Base-by-base conservation (phyloP, 257 asterid species). In the Plantago ovata region DNA sequence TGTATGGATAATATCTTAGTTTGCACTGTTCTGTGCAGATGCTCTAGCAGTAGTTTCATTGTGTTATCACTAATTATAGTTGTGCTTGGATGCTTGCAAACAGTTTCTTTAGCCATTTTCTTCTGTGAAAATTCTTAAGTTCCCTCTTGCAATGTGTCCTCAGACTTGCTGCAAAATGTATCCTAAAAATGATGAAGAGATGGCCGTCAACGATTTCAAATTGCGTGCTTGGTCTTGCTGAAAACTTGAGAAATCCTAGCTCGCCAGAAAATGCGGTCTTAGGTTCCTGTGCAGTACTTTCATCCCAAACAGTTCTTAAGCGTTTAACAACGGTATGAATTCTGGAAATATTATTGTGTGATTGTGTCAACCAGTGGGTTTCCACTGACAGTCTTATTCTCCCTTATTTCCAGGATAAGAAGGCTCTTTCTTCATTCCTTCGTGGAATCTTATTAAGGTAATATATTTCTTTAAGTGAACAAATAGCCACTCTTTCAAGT, bases 191-290 rank as follows among this genome's bases (percentile, higher is more conserved):
- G 89, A 81, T 89, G 84, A 89, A 89, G 71, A 80, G 95, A 72
- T 93, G 99, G 99, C 99, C 99, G 22, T 82, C 97, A 67, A 81
- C 94, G 61, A 89, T 84, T 71, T 82, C 97, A 62, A 86, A 81
- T 55, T 82, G 82, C 75, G 92, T 93, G 60, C 64, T 82, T 62
- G 75, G 72, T 62, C 83, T 93, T 58, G 69, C 89, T 68, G 95
- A 72, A 59, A 89, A 84, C 63, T 69, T 93, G 64, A 79, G 80
- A 72, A 70, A 72, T 63, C 71, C 96, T 22, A 73, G 78, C 76
- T 67, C 89, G 63, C 89, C 94, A 12, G 99, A 93, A 79, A 67
- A 83, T 81, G 85, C 81, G 45, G 97, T 93, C 61, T 82, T 93
- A 73, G 99, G 99, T 64, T 93, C 99, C 67, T 93, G 99, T 75